Percentiles rank a stretch among this genome's conserved stretches.
Evolutionary conservation across 768 basidiomycete species (phyloP).

Genomic region (Podaxis sp.): DNA sequence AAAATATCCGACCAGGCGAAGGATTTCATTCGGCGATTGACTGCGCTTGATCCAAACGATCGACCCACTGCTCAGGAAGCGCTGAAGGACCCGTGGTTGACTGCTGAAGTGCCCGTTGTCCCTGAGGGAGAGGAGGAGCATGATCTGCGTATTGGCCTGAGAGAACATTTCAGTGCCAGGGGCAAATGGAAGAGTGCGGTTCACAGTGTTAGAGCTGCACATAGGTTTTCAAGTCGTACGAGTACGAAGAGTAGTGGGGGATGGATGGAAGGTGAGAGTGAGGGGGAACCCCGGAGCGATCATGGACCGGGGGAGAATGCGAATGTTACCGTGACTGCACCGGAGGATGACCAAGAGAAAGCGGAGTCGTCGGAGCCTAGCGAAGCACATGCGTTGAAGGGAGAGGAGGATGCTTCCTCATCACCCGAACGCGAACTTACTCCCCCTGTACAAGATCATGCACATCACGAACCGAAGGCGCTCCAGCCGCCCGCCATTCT

Average conservation of each 20-base stretch:
- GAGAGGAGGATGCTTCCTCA: background rate
- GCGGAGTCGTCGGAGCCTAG: background rate
- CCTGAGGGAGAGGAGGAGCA: constrained; percentile 54
- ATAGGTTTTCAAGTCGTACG: constrained; percentile 31
- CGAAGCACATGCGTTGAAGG: background rate
- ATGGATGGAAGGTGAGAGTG: constrained; percentile 22
- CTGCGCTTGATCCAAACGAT: constrained; percentile 66
- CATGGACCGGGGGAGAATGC: constrained; percentile 35
- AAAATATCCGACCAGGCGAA: constrained; percentile 86
- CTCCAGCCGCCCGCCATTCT: background rate
- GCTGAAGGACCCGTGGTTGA: constrained; percentile 73
- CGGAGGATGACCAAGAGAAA: constrained; percentile 17
- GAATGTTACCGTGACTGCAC: constrained; percentile 37
- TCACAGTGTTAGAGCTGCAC: constrained; percentile 40
- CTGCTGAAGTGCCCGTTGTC: constrained; percentile 46
- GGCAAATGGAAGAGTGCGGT: constrained; percentile 77
- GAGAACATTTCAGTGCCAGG: constrained; percentile 78
- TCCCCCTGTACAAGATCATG: background rate
- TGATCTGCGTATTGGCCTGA: constrained; percentile 71
- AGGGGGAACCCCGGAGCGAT: constrained; percentile 25
- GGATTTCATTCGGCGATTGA: constrained; percentile 69
- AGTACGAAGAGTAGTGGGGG: constrained; percentile 20
- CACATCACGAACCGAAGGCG: background rate
- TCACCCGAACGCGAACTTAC: background rate
- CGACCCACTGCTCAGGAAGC: constrained; percentile 79